Evolutionary conservation across 495 filamentous ascomycete genomes (phyloP), one percentile per base, ranked within the genome.

Genomic region (Hypoxylon fragiforme): DNA sequence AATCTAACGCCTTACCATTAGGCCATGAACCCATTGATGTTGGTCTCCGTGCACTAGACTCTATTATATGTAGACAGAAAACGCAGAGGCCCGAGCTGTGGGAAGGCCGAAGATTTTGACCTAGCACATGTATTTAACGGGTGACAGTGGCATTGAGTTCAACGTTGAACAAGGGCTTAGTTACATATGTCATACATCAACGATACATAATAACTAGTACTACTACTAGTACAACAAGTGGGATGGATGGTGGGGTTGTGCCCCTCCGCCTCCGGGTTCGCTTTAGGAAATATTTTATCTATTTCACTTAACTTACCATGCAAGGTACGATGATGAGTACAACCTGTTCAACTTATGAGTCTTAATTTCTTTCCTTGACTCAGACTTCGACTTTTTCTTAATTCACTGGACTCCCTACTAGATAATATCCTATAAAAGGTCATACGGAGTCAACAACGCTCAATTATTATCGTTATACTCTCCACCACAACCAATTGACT

Each of bases 1-100:
- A 58, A 52, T 58, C 48, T 58, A 11, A 58, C 54, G 54, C 54
- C 54, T 58, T 58, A 58, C 42, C 54, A 52, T 52, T 58, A 58
- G 48, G 47, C 54, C 54, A 57, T 57, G 47, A 50, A 20, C 54
- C 54, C 52, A n/a, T n/a, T n/a, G n/a, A n/a, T n/a, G n/a, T n/a
- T n/a, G n/a, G n/a, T n/a, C n/a, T n/a, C n/a, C n/a, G n/a, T n/a
- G n/a, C n/a, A n/a, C n/a, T n/a, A n/a, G n/a, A n/a, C n/a, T n/a
- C n/a, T n/a, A n/a, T n/a, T n/a, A n/a, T n/a, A n/a, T n/a, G n/a
- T n/a, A n/a, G n/a, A n/a, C n/a, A n/a, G n/a, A n/a, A n/a, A n/a
- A n/a, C n/a, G n/a, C n/a, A n/a, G n/a, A n/a, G n/a, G n/a, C n/a
- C n/a, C n/a, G n/a, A n/a, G n/a, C n/a, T n/a, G n/a, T n/a, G n/a